Percentiles rank a stretch among this genome's conserved stretches.
These are phyloP conservation scores for Blepharisma stoltei DNA, from an alignment of 73 alveolate species.

Conservation along the genomic window DNA sequence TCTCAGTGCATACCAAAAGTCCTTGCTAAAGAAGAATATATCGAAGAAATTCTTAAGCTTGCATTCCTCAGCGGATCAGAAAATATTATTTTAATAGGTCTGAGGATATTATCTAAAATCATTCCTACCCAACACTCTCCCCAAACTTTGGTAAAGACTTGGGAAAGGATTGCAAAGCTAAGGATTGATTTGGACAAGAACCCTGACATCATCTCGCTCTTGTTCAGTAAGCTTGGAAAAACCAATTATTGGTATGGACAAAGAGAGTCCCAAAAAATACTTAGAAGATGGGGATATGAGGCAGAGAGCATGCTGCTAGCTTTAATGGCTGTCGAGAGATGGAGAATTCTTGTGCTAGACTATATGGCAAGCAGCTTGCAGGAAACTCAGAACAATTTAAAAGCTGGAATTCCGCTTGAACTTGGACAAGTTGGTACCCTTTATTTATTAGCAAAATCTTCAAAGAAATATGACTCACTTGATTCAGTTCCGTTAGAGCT, in stretches of 20 bases:
- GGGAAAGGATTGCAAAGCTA: neutral
- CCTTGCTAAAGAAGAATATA: neutral
- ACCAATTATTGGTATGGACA: neutral
- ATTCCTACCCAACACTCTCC: conserved; percentile 23
- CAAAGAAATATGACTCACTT: neutral
- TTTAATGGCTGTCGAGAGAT: neutral
- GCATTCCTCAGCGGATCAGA: neutral
- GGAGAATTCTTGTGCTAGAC: neutral
- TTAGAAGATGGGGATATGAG: conserved; percentile 9
- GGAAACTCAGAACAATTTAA: neutral
- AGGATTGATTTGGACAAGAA: no score
- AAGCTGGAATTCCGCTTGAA: neutral
- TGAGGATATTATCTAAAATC: neutral
- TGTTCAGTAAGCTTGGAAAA: neutral
- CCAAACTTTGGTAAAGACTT: neutral
- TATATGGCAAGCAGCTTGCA: neutral
- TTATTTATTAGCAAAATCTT: neutral
- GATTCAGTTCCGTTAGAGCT: conserved; percentile 15
- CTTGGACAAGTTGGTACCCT: neutral
- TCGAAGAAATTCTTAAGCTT: neutral
- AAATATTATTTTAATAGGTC: neutral
- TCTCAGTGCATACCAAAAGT: neutral
- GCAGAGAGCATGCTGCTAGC: neutral
- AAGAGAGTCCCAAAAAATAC: conserved; percentile 3
- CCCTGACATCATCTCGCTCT: neutral